These are phyloP conservation scores for Metschnikowia matae DNA, from an alignment of 805 yeast species.

Conservation along the genomic window DNA sequence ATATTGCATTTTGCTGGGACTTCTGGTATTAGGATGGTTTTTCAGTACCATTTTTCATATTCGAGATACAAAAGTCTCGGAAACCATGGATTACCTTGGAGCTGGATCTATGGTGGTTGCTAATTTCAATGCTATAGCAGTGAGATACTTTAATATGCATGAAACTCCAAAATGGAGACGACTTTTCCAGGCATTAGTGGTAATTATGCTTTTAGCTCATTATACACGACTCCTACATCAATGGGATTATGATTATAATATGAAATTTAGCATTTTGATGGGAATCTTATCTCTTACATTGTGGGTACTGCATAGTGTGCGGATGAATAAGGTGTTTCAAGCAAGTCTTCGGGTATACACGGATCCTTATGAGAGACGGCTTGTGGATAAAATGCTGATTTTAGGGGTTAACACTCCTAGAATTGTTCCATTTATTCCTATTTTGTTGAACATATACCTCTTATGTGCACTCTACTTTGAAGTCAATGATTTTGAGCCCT, in stretches of 20 bases:
- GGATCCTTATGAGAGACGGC: constrained; percentile 38
- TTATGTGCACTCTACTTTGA: constrained; percentile 32
- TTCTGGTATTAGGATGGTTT: constrained; percentile 35
- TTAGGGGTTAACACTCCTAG: constrained; percentile 24
- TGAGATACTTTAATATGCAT: constrained; percentile 28
- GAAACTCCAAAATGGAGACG: constrained; percentile 9
- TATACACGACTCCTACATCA: constrained; percentile 21
- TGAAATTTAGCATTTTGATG: constrained; percentile 26
- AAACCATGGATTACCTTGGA: constrained; percentile 40
- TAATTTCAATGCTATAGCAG: constrained; percentile 32
- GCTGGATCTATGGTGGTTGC: constrained; percentile 36
- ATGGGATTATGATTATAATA: constrained; percentile 42
- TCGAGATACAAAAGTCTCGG: constrained; percentile 35
- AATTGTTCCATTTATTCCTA: constrained; percentile 34
- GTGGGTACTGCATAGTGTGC: constrained; percentile 34
- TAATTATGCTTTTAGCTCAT: constrained; percentile 24
- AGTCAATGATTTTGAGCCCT: constrained; percentile 34
- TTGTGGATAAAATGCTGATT: constrained; percentile 29
- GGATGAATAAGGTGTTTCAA: constrained; percentile 16
- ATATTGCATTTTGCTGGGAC: constrained; percentile 24
- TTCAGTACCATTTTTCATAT: constrained; percentile 37
- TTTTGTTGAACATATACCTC: constrained; percentile 31
- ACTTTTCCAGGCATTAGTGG: constrained; percentile 19
- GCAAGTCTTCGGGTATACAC: constrained; percentile 22
- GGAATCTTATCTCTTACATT: constrained; percentile 28